Evolutionary conservation across 495 filamentous ascomycete species (phyloP).

Genomic region (Tuber indicum): DNA sequence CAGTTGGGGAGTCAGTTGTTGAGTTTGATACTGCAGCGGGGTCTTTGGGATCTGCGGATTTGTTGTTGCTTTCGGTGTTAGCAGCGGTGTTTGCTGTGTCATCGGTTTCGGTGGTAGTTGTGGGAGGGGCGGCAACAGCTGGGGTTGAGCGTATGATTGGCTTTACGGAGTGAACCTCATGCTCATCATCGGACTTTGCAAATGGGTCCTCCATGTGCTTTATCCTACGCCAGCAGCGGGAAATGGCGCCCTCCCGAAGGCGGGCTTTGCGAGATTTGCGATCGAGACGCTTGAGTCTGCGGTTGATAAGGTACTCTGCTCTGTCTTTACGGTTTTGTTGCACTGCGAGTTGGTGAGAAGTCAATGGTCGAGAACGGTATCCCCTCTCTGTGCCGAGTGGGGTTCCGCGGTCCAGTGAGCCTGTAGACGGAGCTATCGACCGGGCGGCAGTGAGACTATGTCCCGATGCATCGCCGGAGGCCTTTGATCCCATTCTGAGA

Average conservation of each 20-base stretch:
- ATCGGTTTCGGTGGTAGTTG: constrained; percentile 23
- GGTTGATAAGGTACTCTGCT: constrained; percentile 77
- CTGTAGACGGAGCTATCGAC: constrained; percentile 45
- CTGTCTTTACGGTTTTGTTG: constrained; percentile 81
- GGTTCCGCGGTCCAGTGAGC: constrained; percentile 44
- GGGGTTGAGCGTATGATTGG: constrained; percentile 40
- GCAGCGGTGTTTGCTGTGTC: constrained; percentile 36
- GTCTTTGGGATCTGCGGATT: neutral
- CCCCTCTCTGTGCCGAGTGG: constrained; percentile 50
- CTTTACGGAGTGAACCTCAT: constrained; percentile 22
- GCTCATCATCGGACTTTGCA: constrained; percentile 71
- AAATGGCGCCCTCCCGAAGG: constrained; percentile 55
- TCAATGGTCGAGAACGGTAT: constrained; percentile 65
- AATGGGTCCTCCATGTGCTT: constrained; percentile 63
- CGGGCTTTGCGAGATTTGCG: constrained; percentile 56
- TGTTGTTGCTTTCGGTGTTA: neutral
- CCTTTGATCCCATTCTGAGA: constrained; percentile 34
- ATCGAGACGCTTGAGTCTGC: constrained; percentile 60
- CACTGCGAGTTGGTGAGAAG: constrained; percentile 86
- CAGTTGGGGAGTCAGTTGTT: constrained; percentile 6
- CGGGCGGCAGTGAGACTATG: constrained; percentile 34
- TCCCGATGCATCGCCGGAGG: constrained; percentile 29
- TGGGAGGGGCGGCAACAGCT: constrained; percentile 20
- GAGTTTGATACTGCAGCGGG: neutral
- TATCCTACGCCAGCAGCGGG: constrained; percentile 63